Conservation (phyloP, 352 stramenopile genomes). For the Pythium periplocum region DNA sequence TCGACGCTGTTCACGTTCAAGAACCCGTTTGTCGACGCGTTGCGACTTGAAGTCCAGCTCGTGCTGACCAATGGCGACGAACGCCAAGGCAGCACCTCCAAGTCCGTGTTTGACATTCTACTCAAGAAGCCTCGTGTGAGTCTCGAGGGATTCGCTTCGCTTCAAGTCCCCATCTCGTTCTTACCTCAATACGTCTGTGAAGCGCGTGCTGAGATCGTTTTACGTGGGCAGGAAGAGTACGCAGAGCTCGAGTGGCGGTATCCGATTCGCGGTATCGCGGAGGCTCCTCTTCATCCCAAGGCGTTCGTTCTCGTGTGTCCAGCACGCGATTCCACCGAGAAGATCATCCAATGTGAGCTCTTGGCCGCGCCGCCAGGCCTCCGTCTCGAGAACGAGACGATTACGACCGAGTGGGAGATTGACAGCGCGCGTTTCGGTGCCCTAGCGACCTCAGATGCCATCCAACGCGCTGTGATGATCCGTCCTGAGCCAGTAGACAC, state of each 20-base stretch:
- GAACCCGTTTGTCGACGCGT: slow-evolving; percentile 85
- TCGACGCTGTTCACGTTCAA: slow-evolving; percentile 90
- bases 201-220: slow-evolving; percentile 57
- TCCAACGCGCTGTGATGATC: slow-evolving; percentile 51
- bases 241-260: slow-evolving; percentile 74
- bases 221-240: slow-evolving; percentile 61
- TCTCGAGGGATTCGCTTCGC: slow-evolving; percentile 73
- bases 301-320: slow-evolving; percentile 58
- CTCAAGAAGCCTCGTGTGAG: slow-evolving; percentile 67
- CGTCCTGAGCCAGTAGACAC: slow-evolving; percentile 10
- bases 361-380: slow-evolving; percentile 46
- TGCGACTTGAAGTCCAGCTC: slow-evolving; percentile 82
- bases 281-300: slow-evolving; percentile 58
- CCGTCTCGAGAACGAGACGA: slow-evolving; percentile 30
- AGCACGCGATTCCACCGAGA: slow-evolving; percentile 60
- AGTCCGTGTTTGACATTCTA: slow-evolving; percentile 62
- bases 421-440: slow-evolving; percentile 43
- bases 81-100: neutral
- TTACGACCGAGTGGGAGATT: slow-evolving; percentile 65
- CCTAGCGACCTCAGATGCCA: slow-evolving; percentile 31
- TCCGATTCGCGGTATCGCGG: slow-evolving; percentile 60
- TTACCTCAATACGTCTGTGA: slow-evolving; percentile 67
- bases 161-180: slow-evolving; percentile 92
- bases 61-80: slow-evolving; percentile 7
- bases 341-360: slow-evolving; percentile 56